Percentiles rank a stretch among this genome's conserved stretches.
Conservation (phyloP, 495 filamentous ascomycete species). For the Aspergillus mulundensis region DNA sequence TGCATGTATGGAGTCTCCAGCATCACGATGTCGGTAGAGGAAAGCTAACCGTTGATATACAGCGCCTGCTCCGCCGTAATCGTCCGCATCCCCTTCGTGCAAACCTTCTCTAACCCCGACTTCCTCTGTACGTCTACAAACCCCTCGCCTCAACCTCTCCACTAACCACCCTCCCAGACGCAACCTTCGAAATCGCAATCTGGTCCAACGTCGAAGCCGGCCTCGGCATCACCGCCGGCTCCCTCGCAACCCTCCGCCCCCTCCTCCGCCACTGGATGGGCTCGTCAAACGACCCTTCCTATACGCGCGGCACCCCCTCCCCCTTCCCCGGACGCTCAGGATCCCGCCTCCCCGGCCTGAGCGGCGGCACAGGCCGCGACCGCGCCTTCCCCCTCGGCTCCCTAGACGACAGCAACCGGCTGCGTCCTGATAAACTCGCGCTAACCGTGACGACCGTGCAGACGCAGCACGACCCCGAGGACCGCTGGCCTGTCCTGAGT, state of each 20-base stretch:
- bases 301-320: conserved; percentile 18
- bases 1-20: conserved; percentile 33
- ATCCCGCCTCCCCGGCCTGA: conserved; percentile 17
- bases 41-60: background rate
- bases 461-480: conserved; percentile 25
- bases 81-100: conserved; percentile 37
- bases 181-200: conserved; percentile 40
- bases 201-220: conserved; percentile 45
- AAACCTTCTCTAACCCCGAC: conserved; percentile 33
- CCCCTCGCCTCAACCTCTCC: background rate
- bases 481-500: conserved; percentile 17
- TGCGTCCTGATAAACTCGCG: conserved; percentile 39
- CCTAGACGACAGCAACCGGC: conserved; percentile 20
- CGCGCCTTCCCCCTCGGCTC: conserved; percentile 31
- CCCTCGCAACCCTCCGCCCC: conserved; percentile 45
- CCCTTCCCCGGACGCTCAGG: conserved; percentile 25
- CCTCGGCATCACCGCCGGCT: conserved; percentile 44
- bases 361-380: background rate
- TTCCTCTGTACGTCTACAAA: conserved; percentile 34
- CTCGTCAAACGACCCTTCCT: conserved; percentile 20
- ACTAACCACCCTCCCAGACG: conserved; percentile 18
- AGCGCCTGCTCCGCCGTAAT: conserved; percentile 39
- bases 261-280: conserved; percentile 38
- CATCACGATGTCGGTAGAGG: no score
- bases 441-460: conserved; percentile 39